phyloP scores from a whole-genome alignment of 2,329 filamentous ascomycete genomes.

The Clonostachys rhizophaga region DNA sequence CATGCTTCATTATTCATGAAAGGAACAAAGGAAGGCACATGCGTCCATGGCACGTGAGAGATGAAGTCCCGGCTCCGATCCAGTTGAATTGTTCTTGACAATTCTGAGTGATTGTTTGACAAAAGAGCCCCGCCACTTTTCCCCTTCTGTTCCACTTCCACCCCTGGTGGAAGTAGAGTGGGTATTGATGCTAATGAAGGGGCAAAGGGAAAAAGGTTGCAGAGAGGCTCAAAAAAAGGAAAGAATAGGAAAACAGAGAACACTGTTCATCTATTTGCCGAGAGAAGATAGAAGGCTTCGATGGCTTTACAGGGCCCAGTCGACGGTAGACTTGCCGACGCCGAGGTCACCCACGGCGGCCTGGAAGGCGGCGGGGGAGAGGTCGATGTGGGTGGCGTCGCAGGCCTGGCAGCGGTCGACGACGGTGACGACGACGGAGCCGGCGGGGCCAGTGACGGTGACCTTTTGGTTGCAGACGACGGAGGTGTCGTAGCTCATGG shows the following conservation, averaged over 20 bases:
- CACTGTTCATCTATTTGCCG: no score
- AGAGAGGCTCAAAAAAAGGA: not conserved
- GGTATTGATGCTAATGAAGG: not conserved
- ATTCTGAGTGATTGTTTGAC: not conserved
- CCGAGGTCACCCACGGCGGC: constrained; percentile 27
- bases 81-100: no score
- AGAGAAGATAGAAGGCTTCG: not conserved
- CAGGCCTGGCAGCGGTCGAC: constrained; percentile 62
- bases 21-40: not conserved
- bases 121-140: not conserved
- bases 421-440: constrained; percentile 54
- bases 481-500: constrained; percentile 46
- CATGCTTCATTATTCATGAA: no score
- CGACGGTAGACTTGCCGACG: constrained; percentile 11
- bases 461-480: constrained; percentile 56
- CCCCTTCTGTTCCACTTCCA: no score
- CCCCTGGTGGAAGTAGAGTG: no score
- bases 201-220: not conserved
- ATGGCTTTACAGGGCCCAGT: constrained; percentile 10
- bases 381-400: constrained; percentile 38
- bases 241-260: not conserved
- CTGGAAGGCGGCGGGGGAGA: constrained; percentile 40
- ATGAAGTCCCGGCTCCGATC: no score
- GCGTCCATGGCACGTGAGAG: not conserved
- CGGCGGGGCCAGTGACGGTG: constrained; percentile 45